Conservation (phyloP, 495 filamentous ascomycete species). For the Oleoguttula mirabilis region DNA sequence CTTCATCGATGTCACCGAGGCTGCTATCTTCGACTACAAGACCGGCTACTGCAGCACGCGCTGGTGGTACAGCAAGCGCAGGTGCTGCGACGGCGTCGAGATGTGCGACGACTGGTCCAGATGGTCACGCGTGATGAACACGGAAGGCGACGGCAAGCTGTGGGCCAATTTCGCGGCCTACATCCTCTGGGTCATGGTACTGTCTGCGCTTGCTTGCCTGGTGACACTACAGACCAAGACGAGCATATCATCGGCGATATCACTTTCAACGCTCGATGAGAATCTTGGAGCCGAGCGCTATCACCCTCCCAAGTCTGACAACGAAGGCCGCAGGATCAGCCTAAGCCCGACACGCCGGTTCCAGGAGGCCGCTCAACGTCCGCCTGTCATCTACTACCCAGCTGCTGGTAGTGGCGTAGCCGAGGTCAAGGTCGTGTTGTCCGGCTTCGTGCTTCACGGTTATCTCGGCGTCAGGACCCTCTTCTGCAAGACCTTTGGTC, state of each 20-base stretch:
- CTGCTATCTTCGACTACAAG: conserved; percentile 77
- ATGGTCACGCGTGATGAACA: conserved; percentile 58
- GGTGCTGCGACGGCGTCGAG: conserved; percentile 54
- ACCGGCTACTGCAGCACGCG: conserved; percentile 66
- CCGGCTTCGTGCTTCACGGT: conserved; percentile 92
- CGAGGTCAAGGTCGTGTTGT: conserved; percentile 93
- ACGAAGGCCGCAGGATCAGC: conserved; percentile 29
- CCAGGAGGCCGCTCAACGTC: conserved; percentile 27
- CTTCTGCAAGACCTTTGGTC: conserved; percentile 67
- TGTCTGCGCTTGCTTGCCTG: conserved; percentile 63
- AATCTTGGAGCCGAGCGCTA: conserved; percentile 40
- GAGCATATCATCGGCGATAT: conserved; percentile 76
- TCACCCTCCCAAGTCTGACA: conserved; percentile 10
- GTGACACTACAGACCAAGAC: conserved; percentile 83
- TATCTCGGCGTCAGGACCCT: conserved; percentile 87
- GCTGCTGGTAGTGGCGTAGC: conserved; percentile 94
- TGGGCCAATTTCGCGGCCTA: conserved; percentile 70
- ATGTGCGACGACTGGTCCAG: conserved; percentile 60
- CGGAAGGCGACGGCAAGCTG: conserved; percentile 39
- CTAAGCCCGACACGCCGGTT: conserved; percentile 26
- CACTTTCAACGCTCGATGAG: conserved; percentile 79
- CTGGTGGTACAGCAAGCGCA: conserved; percentile 63
- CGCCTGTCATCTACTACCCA: conserved; percentile 86
- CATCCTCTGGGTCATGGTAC: conserved; percentile 53
- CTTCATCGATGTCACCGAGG: conserved; percentile 76